These are phyloP conservation scores for Penicillium psychrosexuale DNA, from an alignment of 2,329 filamentous ascomycete genomes.

Conservation along the genomic window DNA sequence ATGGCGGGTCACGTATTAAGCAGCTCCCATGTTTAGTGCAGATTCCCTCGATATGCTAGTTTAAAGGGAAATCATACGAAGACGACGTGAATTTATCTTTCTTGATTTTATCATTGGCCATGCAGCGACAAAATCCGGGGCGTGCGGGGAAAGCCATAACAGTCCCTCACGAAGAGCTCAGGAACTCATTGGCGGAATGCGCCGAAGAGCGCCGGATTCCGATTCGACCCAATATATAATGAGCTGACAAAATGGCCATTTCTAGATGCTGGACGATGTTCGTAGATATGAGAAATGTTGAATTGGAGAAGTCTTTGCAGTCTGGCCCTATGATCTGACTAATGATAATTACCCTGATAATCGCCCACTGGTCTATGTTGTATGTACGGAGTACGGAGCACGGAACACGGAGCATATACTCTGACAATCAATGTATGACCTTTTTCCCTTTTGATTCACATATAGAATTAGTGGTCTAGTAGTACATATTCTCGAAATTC, in stretches of 20 bases:
- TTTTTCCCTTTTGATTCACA: too few relatives aligned
- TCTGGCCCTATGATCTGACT: not conserved
- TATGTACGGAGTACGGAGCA: too few relatives aligned
- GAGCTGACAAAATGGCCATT: constrained; percentile 6
- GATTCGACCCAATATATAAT: not conserved
- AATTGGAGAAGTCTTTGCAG: not conserved
- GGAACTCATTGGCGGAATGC: constrained; percentile 5
- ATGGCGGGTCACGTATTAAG: constrained; percentile 3
- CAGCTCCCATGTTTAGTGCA: not conserved
- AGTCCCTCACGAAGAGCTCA: not conserved
- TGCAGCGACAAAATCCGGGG: not conserved
- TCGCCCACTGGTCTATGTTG: too few relatives aligned
- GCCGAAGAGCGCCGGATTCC: not conserved
- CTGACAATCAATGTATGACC: too few relatives aligned
- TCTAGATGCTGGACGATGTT: not conserved
- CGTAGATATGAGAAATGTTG: not conserved
- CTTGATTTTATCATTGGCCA: not conserved
- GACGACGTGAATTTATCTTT: not conserved
- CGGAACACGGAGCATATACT: too few relatives aligned
- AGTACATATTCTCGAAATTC: too few relatives aligned
- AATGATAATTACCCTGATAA: not conserved
- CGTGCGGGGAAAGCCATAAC: constrained; percentile 7
- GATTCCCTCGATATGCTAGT: not conserved
- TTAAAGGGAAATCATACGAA: not conserved
- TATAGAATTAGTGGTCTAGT: too few relatives aligned